Evolutionary conservation across 108 stramenopile genomes (phyloP).

Genomic region (Fragilariopsis cylindrus): DNA sequence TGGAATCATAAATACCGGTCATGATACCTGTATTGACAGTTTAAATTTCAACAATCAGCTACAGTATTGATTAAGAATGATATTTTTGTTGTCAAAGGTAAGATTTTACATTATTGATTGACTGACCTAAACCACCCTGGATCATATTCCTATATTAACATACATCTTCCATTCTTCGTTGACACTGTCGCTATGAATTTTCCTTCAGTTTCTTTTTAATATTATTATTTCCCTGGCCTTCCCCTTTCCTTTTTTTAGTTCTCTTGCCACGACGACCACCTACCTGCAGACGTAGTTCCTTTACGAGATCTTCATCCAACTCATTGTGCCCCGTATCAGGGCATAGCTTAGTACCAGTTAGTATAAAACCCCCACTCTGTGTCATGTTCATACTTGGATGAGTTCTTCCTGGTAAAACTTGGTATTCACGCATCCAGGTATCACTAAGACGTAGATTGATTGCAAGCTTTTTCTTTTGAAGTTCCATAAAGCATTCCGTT

Average conservation of each 20-base stretch:
- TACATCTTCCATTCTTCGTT: no score
- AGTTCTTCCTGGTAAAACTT: conserved; percentile 85
- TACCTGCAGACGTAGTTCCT: conserved; percentile 51
- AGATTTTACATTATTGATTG: not conserved
- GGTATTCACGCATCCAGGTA: conserved; percentile 90
- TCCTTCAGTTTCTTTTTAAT: conserved; percentile 9
- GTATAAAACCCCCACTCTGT: conserved; percentile 85
- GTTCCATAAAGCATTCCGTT: conserved; percentile 66
- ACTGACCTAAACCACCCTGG: not conserved
- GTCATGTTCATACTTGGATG: conserved; percentile 93
- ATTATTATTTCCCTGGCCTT: conserved; percentile 22
- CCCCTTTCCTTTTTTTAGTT: conserved; percentile 17
- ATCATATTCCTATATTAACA: not conserved
- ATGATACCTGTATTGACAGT: no score
- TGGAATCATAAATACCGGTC: no score
- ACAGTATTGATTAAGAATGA: no score
- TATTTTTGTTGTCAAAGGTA: no score
- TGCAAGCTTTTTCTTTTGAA: conserved; percentile 75
- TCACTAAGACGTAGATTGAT: conserved; percentile 84
- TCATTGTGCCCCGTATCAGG: conserved; percentile 77
- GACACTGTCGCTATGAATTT: conserved; percentile 10
- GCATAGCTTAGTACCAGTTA: conserved; percentile 84
- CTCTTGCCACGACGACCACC: conserved; percentile 63
- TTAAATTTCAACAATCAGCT: no score
- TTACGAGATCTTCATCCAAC: conserved; percentile 57